These are phyloP conservation scores for Kuraishia capsulata DNA, from an alignment of 805 yeast genomes.

Conservation along the genomic window DNA sequence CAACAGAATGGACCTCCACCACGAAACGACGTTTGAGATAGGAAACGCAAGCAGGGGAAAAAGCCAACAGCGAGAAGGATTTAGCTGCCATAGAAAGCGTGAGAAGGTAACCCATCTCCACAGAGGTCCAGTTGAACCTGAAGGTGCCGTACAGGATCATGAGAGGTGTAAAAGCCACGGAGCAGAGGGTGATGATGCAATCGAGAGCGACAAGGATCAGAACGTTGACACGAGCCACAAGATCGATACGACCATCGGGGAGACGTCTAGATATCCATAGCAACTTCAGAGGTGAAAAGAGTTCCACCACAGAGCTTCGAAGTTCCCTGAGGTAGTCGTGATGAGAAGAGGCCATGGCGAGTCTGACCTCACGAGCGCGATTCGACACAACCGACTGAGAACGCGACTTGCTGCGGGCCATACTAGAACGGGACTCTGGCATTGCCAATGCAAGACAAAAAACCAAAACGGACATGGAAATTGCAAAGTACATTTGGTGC, in stretches of 20 bases:
- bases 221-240: conserved; percentile 33
- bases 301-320: conserved; percentile 10
- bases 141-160: conserved; percentile 44
- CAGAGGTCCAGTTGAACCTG: conserved; percentile 43
- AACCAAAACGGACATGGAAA: conserved; percentile 18
- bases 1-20: conserved; percentile 34
- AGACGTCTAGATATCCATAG: conserved; percentile 41
- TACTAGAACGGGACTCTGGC: conserved; percentile 58
- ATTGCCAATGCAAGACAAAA: no score
- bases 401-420: conserved; percentile 45
- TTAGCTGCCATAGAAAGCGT: conserved; percentile 41
- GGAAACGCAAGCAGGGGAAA: conserved; percentile 40
- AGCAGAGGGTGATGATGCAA: conserved; percentile 27
- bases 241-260: conserved; percentile 14
- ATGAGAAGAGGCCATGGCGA: not conserved
- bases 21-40: conserved; percentile 25
- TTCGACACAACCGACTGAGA: conserved; percentile 10
- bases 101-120: conserved; percentile 45
- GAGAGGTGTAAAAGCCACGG: conserved; percentile 30
- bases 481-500: conserved; percentile 21
- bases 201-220: conserved; percentile 42
- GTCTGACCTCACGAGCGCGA: conserved; percentile 2
- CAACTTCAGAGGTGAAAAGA: conserved; percentile 39
- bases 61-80: conserved; percentile 36
- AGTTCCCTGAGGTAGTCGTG: conserved; percentile 1